These are phyloP conservation scores for Kodamaea hsintzibuensis DNA, from an alignment of 805 yeast species.

Conservation along the genomic window DNA sequence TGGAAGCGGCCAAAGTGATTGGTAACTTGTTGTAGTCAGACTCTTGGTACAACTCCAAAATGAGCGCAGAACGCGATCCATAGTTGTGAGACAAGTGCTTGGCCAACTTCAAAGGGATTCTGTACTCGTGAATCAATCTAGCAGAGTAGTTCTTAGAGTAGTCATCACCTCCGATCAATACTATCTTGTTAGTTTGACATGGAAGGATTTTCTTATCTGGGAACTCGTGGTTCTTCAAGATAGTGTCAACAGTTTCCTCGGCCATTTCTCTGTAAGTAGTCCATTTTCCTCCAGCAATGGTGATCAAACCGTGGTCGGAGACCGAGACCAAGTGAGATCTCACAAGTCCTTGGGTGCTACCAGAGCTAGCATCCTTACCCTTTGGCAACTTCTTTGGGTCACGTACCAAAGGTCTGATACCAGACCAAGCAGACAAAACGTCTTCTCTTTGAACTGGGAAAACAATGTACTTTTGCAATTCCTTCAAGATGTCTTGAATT, in stretches of 20 bases:
- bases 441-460: constrained; percentile 88
- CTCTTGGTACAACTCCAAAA: constrained; percentile 56
- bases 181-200: constrained; percentile 54
- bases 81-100: constrained; percentile 82
- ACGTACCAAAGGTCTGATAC: constrained; percentile 91
- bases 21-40: constrained; percentile 62
- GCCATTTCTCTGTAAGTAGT: constrained; percentile 98
- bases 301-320: constrained; percentile 73
- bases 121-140: constrained; percentile 76
- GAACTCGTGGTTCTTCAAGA: constrained; percentile 51
- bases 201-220: constrained; percentile 36
- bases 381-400: constrained; percentile 62
- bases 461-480: constrained; percentile 85
- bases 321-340: constrained; percentile 82
- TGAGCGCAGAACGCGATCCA: constrained; percentile 84
- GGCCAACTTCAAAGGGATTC: constrained; percentile 72
- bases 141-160: constrained; percentile 75
- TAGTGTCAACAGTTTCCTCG: constrained; percentile 82
- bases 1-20: constrained; percentile 53
- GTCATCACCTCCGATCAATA: constrained; percentile 78
- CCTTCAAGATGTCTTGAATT: constrained; percentile 81
- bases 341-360: constrained; percentile 82
- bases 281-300: constrained; percentile 98
- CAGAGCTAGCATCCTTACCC: constrained; percentile 38
- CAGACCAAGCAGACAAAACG: constrained; percentile 94